A percentile compares a stretch with the other conserved stretches of the same genome.
These are phyloP conservation scores for Rhododendron vialii DNA, from an alignment of 148 eudicot genomes.

Conservation along the genomic window DNA sequence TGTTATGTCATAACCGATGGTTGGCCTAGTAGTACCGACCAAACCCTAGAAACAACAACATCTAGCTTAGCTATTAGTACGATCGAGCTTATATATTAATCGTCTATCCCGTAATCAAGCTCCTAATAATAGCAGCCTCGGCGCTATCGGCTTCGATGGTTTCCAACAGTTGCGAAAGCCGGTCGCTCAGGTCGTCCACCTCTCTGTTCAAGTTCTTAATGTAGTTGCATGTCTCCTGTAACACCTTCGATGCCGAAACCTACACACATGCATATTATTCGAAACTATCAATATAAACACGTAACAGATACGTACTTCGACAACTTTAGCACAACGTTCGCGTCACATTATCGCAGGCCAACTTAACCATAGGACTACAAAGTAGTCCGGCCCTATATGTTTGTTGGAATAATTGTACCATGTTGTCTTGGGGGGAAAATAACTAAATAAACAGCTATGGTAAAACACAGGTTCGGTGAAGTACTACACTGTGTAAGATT, in stretches of 20 bases:
- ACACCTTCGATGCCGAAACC: conserved; percentile 71
- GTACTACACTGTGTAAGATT: neutral
- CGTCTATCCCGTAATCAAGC: conserved; percentile 36
- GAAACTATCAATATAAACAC: neutral
- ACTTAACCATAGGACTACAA: neutral
- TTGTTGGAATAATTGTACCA: neutral
- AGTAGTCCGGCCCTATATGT: neutral
- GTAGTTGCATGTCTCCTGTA: conserved; percentile 78
- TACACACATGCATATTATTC: conserved; percentile 3
- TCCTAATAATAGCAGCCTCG: conserved; percentile 66
- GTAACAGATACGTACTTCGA: neutral
- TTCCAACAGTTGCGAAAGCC: conserved; percentile 57
- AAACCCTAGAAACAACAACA: neutral
- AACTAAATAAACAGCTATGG: neutral
- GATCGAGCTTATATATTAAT: too few relatives aligned
- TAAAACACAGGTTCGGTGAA: neutral
- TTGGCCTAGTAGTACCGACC: neutral
- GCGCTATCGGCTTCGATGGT: conserved; percentile 61
- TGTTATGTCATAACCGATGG: neutral
- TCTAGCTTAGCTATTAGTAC: neutral
- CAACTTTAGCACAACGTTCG: too few relatives aligned
- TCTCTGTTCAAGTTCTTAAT: conserved; percentile 58
- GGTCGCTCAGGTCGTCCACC: conserved; percentile 76
- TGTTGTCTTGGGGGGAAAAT: neutral
- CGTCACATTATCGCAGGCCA: too few relatives aligned